Base-by-base conservation (phyloP, 2,329 filamentous ascomycete genomes). In the Trichophaea hybrida region DNA sequence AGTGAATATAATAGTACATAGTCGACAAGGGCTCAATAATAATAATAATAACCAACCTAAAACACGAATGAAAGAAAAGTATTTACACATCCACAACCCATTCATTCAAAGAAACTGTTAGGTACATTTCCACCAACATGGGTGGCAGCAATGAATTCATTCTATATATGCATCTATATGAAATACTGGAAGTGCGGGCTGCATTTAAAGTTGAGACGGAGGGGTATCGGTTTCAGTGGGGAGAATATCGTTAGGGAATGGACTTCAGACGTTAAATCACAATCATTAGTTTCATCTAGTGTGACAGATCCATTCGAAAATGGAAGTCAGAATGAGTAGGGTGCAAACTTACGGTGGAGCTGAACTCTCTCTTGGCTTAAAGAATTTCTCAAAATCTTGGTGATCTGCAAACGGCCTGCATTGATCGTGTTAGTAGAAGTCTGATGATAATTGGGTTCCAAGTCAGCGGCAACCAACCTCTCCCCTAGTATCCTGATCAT, bases 351-450 rank as follows among this genome's bases (percentile, higher is more conserved):
- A 76, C 43, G 79, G 79, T 35, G 80, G 77, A 58, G 83, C 81
- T 13, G 81, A 76, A 68, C 78, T 79, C 69, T 78, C 80, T 69
- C 72, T 76, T 61, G 79, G 80, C 68, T 79, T 77, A 72, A 98
- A 98, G 76, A 94, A 98, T 77, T 96, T 96, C 69, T 84, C 78
- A 73, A 98, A 97, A 69, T 97, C 90, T 68, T 86, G 84, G 61
- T 81, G 78, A 69, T 97, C 91, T 44, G 85, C 84, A 69, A 86
- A 97, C 12, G 88, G 88, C 12, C 63, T 63, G 48, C 53, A 13
- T 15, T 33, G 15, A 38, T 7, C 7, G 32, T 24, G 56, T 58
- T 4, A 58, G 48, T n/a, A 32, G n/a, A 24, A 15, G 38, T 32
- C 31, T 32, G 34, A 10, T 50, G 17, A 15, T 17, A 24, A 12